These are phyloP conservation scores for Ceratocystis destructans DNA, from an alignment of 2,329 filamentous ascomycete genomes.

Conservation along the genomic window DNA sequence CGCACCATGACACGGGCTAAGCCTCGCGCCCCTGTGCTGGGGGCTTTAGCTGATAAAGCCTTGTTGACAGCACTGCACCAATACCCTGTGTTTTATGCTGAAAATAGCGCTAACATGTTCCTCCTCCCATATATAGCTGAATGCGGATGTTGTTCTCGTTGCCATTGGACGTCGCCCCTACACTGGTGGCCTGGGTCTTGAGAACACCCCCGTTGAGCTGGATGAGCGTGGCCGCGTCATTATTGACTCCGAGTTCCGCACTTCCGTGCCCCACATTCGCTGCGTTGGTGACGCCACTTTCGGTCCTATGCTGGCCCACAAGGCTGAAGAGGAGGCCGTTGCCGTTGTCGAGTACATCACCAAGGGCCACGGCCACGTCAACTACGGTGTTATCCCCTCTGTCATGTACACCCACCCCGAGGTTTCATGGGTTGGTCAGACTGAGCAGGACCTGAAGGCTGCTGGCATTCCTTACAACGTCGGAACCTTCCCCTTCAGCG, in stretches of 20 bases:
- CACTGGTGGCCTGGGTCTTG: conserved; percentile 77
- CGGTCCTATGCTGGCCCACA: conserved; percentile 97
- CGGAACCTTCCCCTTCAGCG: conserved; percentile 91
- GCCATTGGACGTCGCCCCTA: conserved; percentile 94
- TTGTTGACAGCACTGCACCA: too few relatives aligned
- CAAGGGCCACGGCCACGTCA: conserved; percentile 96
- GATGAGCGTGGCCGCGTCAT: conserved; percentile 91
- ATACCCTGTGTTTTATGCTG: conserved; percentile 27
- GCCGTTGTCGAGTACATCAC: conserved; percentile 93
- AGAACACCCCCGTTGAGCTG: conserved; percentile 82
- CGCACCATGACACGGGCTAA: too few relatives aligned
- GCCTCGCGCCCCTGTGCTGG: neutral
- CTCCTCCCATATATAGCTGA: conserved; percentile 43
- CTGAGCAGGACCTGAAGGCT: conserved; percentile 87
- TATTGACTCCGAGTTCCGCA: conserved; percentile 98
- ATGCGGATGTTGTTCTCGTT: conserved; percentile 89
- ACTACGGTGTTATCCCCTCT: conserved; percentile 93
- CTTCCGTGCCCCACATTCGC: conserved; percentile 92
- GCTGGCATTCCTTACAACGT: conserved; percentile 82
- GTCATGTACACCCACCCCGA: conserved; percentile 99
- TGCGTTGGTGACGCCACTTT: conserved; percentile 94
- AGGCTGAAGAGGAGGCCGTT: conserved; percentile 95
- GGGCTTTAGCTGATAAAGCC: too few relatives aligned
- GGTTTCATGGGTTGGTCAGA: conserved; percentile 97
- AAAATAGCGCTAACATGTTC: conserved; percentile 33